Evolutionary conservation across 495 filamentous ascomycete species (phyloP).

Genomic region (Lineolata rhizophorae): DNA sequence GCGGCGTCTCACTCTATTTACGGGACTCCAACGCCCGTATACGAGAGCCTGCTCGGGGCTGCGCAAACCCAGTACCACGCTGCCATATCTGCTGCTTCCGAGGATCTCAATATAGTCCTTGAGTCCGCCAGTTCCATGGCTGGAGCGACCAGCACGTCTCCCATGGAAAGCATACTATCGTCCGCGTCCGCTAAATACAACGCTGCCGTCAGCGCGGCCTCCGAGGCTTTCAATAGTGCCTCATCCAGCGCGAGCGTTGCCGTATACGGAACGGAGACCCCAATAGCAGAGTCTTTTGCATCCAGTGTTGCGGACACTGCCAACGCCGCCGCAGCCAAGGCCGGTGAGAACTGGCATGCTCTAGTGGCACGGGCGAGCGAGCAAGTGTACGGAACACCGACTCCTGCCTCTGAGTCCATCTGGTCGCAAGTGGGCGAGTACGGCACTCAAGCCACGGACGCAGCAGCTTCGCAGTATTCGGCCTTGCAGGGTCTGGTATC

Average conservation of each 20-base stretch:
- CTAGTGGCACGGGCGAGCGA: slow-evolving; percentile 43
- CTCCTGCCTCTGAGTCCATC: slow-evolving; percentile 36
- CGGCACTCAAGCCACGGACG: slow-evolving; percentile 28
- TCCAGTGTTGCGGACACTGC: slow-evolving; percentile 19
- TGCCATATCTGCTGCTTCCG: slow-evolving; percentile 25
- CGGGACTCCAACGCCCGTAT: slow-evolving; percentile 23
- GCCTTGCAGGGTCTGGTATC: slow-evolving; percentile 51
- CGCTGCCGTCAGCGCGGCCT: slow-evolving; percentile 31
- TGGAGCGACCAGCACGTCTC: slow-evolving; percentile 19
- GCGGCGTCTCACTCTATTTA: slow-evolving; percentile 37
- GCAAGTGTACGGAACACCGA: slow-evolving; percentile 51
- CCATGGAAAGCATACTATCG: slow-evolving; percentile 21
- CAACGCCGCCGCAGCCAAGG: slow-evolving; percentile 26
- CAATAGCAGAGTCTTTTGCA: slow-evolving; percentile 12
- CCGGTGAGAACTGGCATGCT: slow-evolving; percentile 41
- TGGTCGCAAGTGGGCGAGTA: slow-evolving; percentile 14
- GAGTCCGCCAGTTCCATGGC: slow-evolving; percentile 9
- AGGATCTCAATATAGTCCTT: slow-evolving; percentile 25
- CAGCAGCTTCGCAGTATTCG: slow-evolving; percentile 36
- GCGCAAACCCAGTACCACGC: slow-evolving; percentile 23
- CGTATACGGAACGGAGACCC: slow-evolving; percentile 13
- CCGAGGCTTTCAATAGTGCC: slow-evolving; percentile 31
- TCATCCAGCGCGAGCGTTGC: slow-evolving; percentile 35
- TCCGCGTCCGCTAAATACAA: slow-evolving; percentile 22
- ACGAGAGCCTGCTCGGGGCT: slow-evolving; percentile 13